Conservation (phyloP, 352 stramenopile species). For the Phytophthora brassicae region DNA sequence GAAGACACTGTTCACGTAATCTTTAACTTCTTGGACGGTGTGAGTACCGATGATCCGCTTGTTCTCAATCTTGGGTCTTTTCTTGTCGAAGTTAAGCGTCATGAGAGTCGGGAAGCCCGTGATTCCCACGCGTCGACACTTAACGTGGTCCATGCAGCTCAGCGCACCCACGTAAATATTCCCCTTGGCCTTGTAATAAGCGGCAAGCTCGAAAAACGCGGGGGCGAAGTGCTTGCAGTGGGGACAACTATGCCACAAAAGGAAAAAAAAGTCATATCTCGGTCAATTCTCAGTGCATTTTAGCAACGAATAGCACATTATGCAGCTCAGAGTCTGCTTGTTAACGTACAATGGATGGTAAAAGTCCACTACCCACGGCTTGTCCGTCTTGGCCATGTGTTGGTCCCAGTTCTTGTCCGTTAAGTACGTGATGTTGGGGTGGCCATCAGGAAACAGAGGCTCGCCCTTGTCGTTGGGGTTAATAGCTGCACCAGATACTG, state of each 20-base stretch:
- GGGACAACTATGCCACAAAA: constrained; percentile 53
- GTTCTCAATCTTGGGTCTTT: constrained; percentile 58
- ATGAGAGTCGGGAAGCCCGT: constrained; percentile 84
- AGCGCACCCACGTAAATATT: constrained; percentile 75
- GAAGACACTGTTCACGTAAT: constrained; percentile 66
- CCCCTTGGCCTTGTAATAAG: constrained; percentile 72
- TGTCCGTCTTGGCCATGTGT: constrained; percentile 70
- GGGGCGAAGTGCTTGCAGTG: constrained; percentile 83
- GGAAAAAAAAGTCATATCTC: constrained; percentile 22
- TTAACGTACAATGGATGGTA: constrained; percentile 84
- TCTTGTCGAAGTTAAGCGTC: constrained; percentile 80
- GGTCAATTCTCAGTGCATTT: constrained; percentile 15
- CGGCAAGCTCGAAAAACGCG: constrained; percentile 58
- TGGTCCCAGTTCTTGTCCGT: constrained; percentile 84
- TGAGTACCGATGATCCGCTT: constrained; percentile 78
- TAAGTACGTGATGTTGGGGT: constrained; percentile 87
- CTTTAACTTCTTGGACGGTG: constrained; percentile 75
- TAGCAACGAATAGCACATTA: neutral
- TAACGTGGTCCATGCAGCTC: constrained; percentile 88
- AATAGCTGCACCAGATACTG: constrained; percentile 35
- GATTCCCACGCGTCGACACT: constrained; percentile 74
- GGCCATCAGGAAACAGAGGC: constrained; percentile 74
- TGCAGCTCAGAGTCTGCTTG: neutral
- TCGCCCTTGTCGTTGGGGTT: constrained; percentile 77
- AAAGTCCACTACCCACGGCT: constrained; percentile 85